These are phyloP conservation scores for Aegilops speltoides DNA, from an alignment of 176 grass and related monocot genomes.

Conservation along the genomic window DNA sequence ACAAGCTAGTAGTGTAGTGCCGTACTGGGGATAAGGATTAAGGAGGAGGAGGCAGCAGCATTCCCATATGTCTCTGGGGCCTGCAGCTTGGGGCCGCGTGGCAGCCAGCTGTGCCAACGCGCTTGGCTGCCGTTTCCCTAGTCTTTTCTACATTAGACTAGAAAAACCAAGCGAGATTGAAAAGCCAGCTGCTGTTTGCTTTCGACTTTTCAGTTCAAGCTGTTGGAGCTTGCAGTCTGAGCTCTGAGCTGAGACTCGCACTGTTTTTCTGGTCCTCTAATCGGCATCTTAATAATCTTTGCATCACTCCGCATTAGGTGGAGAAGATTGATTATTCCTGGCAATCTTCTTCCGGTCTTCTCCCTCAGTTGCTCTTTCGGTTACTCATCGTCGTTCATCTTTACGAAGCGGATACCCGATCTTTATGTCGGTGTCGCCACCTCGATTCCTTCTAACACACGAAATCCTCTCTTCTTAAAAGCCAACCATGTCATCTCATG, in stretches of 20 bases:
- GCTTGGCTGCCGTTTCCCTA: background rate
- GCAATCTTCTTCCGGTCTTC: background rate
- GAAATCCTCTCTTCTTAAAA: conserved; percentile 5
- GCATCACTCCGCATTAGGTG: background rate
- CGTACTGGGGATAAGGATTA: conserved; percentile 24
- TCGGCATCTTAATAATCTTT: background rate
- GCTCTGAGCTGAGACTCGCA: too few relatives aligned
- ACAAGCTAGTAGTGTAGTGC: background rate
- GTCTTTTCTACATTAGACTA: too few relatives aligned
- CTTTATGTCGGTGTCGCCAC: conserved; percentile 33
- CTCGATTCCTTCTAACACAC: conserved; percentile 42
- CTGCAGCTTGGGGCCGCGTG: conserved; percentile 27
- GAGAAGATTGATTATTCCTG: background rate
- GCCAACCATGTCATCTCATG: conserved; percentile 32
- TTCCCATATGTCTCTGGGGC: conserved; percentile 9
- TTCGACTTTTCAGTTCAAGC: too few relatives aligned
- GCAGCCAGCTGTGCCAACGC: conserved; percentile 12
- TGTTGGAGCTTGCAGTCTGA: too few relatives aligned
- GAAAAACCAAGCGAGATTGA: too few relatives aligned
- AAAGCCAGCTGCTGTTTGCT: too few relatives aligned
- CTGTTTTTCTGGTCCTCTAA: background rate
- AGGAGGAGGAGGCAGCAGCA: conserved; percentile 1
- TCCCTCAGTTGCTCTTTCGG: background rate
- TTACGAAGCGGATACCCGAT: conserved; percentile 7
- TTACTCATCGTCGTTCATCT: conserved; percentile 7